Base-by-base conservation (phyloP, 345 rosid genomes). In the Rubroshorea leprosula region DNA sequence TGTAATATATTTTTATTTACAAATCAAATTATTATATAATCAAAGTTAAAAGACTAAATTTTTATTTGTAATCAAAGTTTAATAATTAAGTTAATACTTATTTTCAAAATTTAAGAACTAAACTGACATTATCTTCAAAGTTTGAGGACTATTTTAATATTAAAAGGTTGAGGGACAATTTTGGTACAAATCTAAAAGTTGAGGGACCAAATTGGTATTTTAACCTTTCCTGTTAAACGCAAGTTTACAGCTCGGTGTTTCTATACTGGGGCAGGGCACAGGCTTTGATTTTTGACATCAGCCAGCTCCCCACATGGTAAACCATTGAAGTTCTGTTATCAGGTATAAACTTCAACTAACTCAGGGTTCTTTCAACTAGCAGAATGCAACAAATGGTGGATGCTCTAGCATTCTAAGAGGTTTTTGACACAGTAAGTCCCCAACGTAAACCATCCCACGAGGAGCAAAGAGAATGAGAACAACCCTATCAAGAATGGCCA, bases 401-500 rank as follows among this genome's bases (percentile, higher is more conserved):
- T 6, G 57, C 49, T 31, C 69, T 85, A 85, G 64, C 72, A 64
- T n/a, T 84, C 91, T 49, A 82, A 47, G 20, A 94, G 53, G 68
- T 64, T 41, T 63, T 78, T 81, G 65, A 76, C 17, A 59, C 83
- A 90, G 58, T 90, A 94, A 31, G 80, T 79, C 63, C 80, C 82
- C 68, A 79, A 45, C 44, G 87, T 45, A 70, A 74, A 94, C 96
- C 99, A 94, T 14, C 69, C 76, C 0, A 87, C 3, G 7, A 90
- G 85, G 47, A 94, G 80, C 10, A 83, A 11, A 10, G 86, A 72
- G 55, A 94, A 73, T 0, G 80, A 85, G 49, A 82, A 60, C 14
- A 94, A 76, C 15, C 93, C 99, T 5, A 90, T 71, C 56, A 85
- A 4, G 74, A 90, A 90, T 0, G 95, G 86, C 99, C 96, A 94